phyloP scores from a whole-genome alignment of 345 rosid genomes.

The thale cress (Arabidopsis thaliana) region TAIR10.1 NC_003076.8:3087001-3087500 shows the following conservation, averaged over 20 bases:
- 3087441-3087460: constrained; percentile 57
- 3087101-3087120: constrained; percentile 96
- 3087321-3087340: constrained; percentile 10
- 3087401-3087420: constrained; percentile 81
- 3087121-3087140: constrained; percentile 96
- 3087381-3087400: constrained; percentile 95
- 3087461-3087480: constrained; percentile 58
- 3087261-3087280: constrained; percentile 22
- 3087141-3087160: constrained; percentile 97
- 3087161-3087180: constrained; percentile 99
- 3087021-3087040: constrained; percentile 37
- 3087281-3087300: neutral
- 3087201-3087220: constrained; percentile 96
- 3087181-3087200: constrained; percentile 98
- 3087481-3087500: constrained; percentile 73
- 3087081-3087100: constrained; percentile 89
- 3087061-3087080: constrained; percentile 33
- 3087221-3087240: constrained; percentile 99
- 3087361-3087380: constrained; percentile 76
- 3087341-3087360: constrained; percentile 17
- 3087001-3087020: constrained; percentile 38
- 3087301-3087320: constrained; percentile 3
- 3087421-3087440: constrained; percentile 69
- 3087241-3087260: constrained; percentile 86
- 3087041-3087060: constrained; percentile 26